Conservation (phyloP, 352 stramenopile genomes). For the Pythium volutum region DNA sequence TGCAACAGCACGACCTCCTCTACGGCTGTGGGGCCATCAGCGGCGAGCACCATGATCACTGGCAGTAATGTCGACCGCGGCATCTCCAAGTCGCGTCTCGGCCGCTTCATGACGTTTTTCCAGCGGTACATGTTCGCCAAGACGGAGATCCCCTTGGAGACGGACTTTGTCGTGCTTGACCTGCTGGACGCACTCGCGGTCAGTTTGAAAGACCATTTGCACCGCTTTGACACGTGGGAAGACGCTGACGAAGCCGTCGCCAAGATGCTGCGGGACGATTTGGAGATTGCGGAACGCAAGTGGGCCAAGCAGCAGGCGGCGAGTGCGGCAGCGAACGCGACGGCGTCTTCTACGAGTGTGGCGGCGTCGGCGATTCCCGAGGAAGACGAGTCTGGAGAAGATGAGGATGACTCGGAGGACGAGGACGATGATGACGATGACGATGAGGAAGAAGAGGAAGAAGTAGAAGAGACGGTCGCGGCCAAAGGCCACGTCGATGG, state of each 20-base stretch:
- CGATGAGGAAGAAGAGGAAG: conserved; percentile 63
- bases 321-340: conserved; percentile 13
- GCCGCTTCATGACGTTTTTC: conserved; percentile 91
- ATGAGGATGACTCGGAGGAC: conserved; percentile 56
- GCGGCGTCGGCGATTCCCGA: conserved; percentile 27
- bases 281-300: conserved; percentile 65
- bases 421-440: conserved; percentile 78
- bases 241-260: conserved; percentile 60
- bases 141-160: conserved; percentile 91
- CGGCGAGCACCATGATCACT: not conserved
- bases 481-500: conserved; percentile 52
- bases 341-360: conserved; percentile 28
- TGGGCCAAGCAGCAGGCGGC: conserved; percentile 56
- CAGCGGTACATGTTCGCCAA: conserved; percentile 97
- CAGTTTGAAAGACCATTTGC: conserved; percentile 66
- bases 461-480: conserved; percentile 56
- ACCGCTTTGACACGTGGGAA: conserved; percentile 73
- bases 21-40: not conserved
- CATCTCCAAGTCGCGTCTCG: conserved; percentile 83
- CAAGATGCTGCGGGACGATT: conserved; percentile 52
- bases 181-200: conserved; percentile 61
- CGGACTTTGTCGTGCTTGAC: conserved; percentile 90
- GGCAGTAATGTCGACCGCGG: conserved; percentile 59
- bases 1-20: conserved; percentile 40
- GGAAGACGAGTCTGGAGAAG: conserved; percentile 35